Evolutionary conservation across 495 filamentous ascomycete genomes (phyloP).

Genomic region (Penicillium steckii): DNA sequence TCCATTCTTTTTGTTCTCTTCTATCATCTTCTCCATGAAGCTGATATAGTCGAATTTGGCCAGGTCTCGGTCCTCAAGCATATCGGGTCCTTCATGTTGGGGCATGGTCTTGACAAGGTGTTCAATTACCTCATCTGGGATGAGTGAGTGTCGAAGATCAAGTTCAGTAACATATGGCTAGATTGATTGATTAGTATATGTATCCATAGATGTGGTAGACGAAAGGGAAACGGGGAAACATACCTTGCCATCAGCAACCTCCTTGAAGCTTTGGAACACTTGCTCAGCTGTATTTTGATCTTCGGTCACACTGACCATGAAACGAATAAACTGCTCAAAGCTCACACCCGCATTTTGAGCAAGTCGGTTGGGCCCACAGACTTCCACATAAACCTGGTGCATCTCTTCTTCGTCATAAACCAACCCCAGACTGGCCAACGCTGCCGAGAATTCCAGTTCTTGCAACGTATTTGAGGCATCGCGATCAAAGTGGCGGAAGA

Average conservation of each 20-base stretch:
- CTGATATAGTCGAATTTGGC: slow-evolving; percentile 87
- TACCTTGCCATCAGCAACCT: slow-evolving; percentile 95
- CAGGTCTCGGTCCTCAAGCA: slow-evolving; percentile 71
- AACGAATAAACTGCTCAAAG: slow-evolving; percentile 98
- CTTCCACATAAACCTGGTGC: slow-evolving; percentile 84
- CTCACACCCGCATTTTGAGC: slow-evolving; percentile 63
- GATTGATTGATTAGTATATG: slow-evolving; percentile 12
- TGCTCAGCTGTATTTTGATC: slow-evolving; percentile 98
- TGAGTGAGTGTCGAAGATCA: slow-evolving; percentile 88
- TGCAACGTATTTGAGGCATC: slow-evolving; percentile 86
- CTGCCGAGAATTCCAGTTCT: slow-evolving; percentile 93
- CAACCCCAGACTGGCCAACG: slow-evolving; percentile 85
- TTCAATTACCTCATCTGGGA: slow-evolving; percentile 94
- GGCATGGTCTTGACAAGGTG: slow-evolving; percentile 87
- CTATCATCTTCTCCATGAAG: slow-evolving; percentile 81
- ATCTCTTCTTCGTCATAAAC: slow-evolving; percentile 96
- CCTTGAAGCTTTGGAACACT: slow-evolving; percentile 93
- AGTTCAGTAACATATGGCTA: slow-evolving; percentile 96
- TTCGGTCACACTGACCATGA: slow-evolving; percentile 98
- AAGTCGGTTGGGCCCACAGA: slow-evolving; percentile 53
- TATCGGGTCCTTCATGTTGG: slow-evolving; percentile 70
- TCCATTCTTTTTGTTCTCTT: slow-evolving; percentile 35
- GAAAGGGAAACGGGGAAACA: slow-evolving; percentile 13
- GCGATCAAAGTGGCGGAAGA: slow-evolving; percentile 97
- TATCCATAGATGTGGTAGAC: not conserved